A percentile compares a stretch with the other conserved stretches of the same genome.
Conservation (phyloP, 1,139 yeast species). For the Debaryomyces sp. region DNA sequence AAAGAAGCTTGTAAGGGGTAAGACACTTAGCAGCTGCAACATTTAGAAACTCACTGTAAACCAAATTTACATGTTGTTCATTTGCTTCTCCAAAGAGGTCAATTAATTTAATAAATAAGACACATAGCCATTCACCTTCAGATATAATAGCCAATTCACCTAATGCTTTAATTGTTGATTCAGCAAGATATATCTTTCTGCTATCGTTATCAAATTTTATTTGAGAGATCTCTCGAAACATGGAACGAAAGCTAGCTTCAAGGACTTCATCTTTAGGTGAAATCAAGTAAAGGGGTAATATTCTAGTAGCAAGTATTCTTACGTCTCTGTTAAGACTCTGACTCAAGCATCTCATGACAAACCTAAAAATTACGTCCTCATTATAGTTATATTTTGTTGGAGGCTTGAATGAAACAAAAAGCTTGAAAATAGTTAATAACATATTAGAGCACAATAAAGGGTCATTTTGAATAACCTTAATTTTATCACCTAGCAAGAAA, state of each 20-base stretch:
- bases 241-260: constrained; percentile 38
- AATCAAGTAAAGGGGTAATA: constrained; percentile 48
- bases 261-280: constrained; percentile 34
- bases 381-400: constrained; percentile 26
- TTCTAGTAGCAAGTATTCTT: constrained; percentile 49
- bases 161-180: constrained; percentile 62
- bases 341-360: constrained; percentile 24
- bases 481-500: constrained; percentile 17
- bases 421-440: constrained; percentile 46
- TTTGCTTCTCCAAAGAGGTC: constrained; percentile 61
- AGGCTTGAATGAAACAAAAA: constrained; percentile 53
- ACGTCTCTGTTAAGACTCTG: constrained; percentile 50
- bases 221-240: constrained; percentile 37
- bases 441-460: constrained; percentile 43
- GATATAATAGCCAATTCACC: constrained; percentile 61
- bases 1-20: constrained; percentile 69
- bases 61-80: constrained; percentile 64
- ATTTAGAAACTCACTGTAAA: constrained; percentile 56
- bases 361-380: constrained; percentile 24
- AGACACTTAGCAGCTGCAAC: constrained; percentile 48
- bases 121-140: constrained; percentile 65
- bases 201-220: constrained; percentile 34
- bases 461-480: constrained; percentile 15
- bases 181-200: constrained; percentile 49
- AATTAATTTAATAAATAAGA: constrained; percentile 58